Conservation (phyloP, 2,329 filamentous ascomycete species). For the Dryadomyces quercivorus region DNA sequence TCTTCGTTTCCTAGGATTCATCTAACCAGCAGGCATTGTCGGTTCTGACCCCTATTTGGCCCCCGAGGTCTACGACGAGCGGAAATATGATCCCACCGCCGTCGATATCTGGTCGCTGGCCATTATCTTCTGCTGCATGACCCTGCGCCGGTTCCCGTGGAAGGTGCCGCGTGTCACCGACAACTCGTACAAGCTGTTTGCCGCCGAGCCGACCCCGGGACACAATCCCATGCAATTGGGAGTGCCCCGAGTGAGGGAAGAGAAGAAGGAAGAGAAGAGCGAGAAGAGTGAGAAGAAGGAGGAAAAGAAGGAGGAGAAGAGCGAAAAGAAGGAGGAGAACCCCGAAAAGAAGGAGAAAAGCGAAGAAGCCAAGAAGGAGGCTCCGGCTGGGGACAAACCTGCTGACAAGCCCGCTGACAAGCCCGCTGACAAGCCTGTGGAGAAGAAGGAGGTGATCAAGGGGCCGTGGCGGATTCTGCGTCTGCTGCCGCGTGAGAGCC, state of each 20-base stretch:
- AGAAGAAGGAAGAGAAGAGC: neutral
- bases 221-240: constrained; percentile 43
- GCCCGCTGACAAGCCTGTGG: constrained; percentile 16
- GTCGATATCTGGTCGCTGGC: constrained; percentile 97
- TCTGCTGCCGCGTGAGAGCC: constrained; percentile 75
- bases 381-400: constrained; percentile 5
- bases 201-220: constrained; percentile 69
- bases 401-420: constrained; percentile 8
- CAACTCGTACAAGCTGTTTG: constrained; percentile 90
- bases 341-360: neutral
- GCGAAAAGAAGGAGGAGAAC: neutral
- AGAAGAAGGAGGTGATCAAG: constrained; percentile 69
- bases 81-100: constrained; percentile 85
- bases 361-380: neutral
- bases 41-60: constrained; percentile 90
- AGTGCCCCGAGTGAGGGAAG: neutral
- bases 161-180: constrained; percentile 86
- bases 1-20: neutral
- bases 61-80: constrained; percentile 88
- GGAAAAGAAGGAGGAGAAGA: neutral
- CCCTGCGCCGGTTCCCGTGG: constrained; percentile 87
- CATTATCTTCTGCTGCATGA: constrained; percentile 99
- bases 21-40: constrained; percentile 41
- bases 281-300: neutral
- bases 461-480: constrained; percentile 86